Base-by-base conservation (phyloP, 768 basidiomycete species). In the Porphyrellus cyaneotinctus region DNA sequence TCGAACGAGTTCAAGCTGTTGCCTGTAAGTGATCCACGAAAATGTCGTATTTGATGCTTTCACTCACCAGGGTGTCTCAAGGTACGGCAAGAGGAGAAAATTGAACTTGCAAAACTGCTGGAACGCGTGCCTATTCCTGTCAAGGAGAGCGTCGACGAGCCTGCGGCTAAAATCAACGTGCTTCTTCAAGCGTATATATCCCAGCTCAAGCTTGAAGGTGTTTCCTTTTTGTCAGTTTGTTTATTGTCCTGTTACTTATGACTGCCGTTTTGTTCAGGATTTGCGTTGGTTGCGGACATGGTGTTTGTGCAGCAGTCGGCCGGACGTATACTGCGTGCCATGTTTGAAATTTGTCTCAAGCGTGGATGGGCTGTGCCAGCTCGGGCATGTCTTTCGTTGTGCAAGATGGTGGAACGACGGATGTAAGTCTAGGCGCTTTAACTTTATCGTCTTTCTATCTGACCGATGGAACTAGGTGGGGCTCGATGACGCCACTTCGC, bases 261-360 rank as follows among this genome's bases (percentile, higher is more conserved):
- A 43, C 12, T 1, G 9, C 3, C 3, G 2, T 30, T 20, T 4
- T 17, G 26, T 18, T 22, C 18, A 51, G 49, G 42, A 12, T 51
- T 51, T 36, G 42, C 49, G 6, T 36, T 51, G 42, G 49, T 51
- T 20, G 49, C 49, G 14, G 49, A 93, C 58, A 93, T 91, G 91
- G 92, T 99, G 10, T 98, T 94, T 64, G 88, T 99, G 3, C 91
- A 94, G 53, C 97, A 99, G 63, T 97, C 94, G 9, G 97, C 97
- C 2, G 97, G 97, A 97, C 35, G 49, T 12, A 51, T 51, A 13
- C 18, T 51, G 15, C 49, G 42, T n/a, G 49, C 49, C 10, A 43
- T 51, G 18, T 51, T 51, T 22, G 49, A 51, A 12, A 51, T 51
- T 3, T 51, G 49, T n/a, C 49, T 51, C 2, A 51, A 95, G 73